Conservation (phyloP, 2,329 filamentous ascomycete species). For the Alternaria novae-zelandiae region DNA sequence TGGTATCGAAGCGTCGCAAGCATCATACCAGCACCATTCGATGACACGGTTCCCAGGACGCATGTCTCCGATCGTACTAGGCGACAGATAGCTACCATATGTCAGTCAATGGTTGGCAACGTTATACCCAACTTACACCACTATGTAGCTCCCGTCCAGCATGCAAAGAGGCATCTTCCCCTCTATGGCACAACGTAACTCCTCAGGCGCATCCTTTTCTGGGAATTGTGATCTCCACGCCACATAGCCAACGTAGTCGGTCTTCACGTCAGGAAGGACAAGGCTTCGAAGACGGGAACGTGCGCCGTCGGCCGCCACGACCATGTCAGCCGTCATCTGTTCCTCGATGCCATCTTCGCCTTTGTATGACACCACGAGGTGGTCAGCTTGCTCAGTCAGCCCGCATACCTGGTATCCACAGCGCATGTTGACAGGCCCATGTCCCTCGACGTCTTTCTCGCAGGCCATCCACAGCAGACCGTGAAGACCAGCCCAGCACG, state of each 20-base stretch:
- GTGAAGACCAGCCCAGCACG: constrained; percentile 24
- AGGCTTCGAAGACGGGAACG: constrained; percentile 15
- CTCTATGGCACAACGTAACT: constrained; percentile 6
- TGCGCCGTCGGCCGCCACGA: constrained; percentile 28
- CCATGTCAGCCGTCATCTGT: constrained; percentile 7
- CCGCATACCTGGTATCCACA: constrained; percentile 7
- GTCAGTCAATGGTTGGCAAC: too few species aligned
- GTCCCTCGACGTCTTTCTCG: background rate
- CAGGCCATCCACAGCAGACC: constrained; percentile 14
- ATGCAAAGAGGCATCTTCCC: constrained; percentile 13
- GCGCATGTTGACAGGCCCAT: constrained; percentile 2
- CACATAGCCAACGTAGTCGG: constrained; percentile 26
- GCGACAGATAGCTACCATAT: constrained; percentile 46
- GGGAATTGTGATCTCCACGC: constrained; percentile 24
- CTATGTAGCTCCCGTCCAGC: constrained; percentile 9
- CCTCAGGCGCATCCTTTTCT: constrained; percentile 9
- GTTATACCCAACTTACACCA: constrained; percentile 1
- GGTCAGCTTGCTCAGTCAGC: constrained; percentile 8
- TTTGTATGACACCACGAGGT: constrained; percentile 5
- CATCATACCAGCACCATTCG: constrained; percentile 56
- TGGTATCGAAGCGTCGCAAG: constrained; percentile 39
- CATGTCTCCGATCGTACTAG: constrained; percentile 45
- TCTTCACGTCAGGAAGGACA: constrained; percentile 13
- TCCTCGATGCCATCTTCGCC: background rate
- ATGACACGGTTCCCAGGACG: constrained; percentile 45